phyloP scores from a whole-genome alignment of 208 protist genomes.

The Leishmania amazonensis region DNA sequence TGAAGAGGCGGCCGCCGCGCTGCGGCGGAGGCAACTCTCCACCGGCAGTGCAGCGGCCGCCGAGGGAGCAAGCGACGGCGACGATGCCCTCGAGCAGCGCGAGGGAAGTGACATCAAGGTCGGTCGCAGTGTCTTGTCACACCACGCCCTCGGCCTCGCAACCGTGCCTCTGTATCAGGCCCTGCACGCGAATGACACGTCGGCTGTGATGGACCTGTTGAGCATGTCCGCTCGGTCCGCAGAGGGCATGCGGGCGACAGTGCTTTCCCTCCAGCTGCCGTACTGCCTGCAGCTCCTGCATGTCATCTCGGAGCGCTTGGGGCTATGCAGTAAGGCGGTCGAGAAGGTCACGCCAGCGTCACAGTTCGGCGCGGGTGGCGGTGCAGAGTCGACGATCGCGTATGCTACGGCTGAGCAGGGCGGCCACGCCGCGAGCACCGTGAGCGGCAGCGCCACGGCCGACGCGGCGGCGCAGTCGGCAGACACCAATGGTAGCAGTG shows the following conservation, averaged over 20 bases:
- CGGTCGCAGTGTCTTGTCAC: slow-evolving; percentile 25
- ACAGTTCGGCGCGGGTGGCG: neutral
- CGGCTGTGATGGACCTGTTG: slow-evolving; percentile 84
- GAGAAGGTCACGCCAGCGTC: slow-evolving; percentile 12
- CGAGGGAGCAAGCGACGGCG: slow-evolving; percentile 1
- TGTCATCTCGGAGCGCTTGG: slow-evolving; percentile 66
- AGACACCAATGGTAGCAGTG: neutral
- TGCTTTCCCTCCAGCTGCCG: slow-evolving; percentile 70
- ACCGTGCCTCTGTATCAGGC: slow-evolving; percentile 88
- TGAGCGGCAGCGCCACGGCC: neutral
- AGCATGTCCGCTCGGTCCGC: slow-evolving; percentile 56
- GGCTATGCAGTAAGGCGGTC: slow-evolving; percentile 36
- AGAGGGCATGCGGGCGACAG: slow-evolving; percentile 62
- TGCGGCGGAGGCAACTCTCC: slow-evolving; percentile 21
- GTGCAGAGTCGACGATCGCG: neutral
- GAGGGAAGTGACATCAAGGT: neutral
- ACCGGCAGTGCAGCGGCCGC: neutral
- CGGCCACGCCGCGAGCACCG: neutral
- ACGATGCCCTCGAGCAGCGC: slow-evolving; percentile 1
- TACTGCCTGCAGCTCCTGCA: slow-evolving; percentile 79
- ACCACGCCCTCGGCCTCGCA: slow-evolving; percentile 68
- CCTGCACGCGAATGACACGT: slow-evolving; percentile 75
- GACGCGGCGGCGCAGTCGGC: neutral
- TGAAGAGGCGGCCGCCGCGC: slow-evolving; percentile 25
- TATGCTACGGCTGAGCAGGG: neutral